Base-by-base conservation (phyloP, 345 rosid species). In the Eutrema heterophyllum region DNA sequence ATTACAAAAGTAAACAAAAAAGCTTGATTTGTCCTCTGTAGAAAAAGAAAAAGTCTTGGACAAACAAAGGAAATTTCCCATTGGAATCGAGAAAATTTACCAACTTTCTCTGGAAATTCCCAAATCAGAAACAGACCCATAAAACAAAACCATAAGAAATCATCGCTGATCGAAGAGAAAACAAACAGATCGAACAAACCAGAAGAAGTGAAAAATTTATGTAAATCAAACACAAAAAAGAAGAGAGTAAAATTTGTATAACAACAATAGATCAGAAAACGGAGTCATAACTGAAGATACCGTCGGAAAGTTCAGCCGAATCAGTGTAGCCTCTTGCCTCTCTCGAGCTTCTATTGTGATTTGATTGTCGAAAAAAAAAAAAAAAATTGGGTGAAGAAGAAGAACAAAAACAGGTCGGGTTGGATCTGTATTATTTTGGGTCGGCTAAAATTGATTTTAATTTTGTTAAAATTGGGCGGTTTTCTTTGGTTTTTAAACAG, bases 61-160 rank as follows among this genome's bases (percentile, higher is more conserved):
- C n/a, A 64, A 36, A 27, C 40, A 45, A 11, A 73, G 48, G 21
- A 35, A 21, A 48, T 33, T 30, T 15, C 5, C 48, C 65, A 21
- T 6, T 32, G n/a, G 10, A 51, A 49, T 29, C 51, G 32, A 72
- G 16, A 9, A 54, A 69, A 63, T 12, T 62, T 63, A 62, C 58
- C 67, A 67, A 59, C 9, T 62, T 68, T 41, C 8, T 61, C 43
- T 10, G 21, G 68, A 0, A 51, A 27, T 15, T 36, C 13, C 32
- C 18, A 45, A 27, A 63, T 46, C 40, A 55, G 60, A 70, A 70
- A 32, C 58, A 29, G 52, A 39, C 44, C 75, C 65, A 62, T 16
- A 3, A 30, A 21, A 32, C 12, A 36, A 66, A 73, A 46, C 13
- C 67, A 16, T 10, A 75, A n/a, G 32, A 26, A 33, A 33, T 12